Evolutionary conservation across 176 grass and related monocot species (phyloP).

Genomic region (Alloteropsis semialata): DNA sequence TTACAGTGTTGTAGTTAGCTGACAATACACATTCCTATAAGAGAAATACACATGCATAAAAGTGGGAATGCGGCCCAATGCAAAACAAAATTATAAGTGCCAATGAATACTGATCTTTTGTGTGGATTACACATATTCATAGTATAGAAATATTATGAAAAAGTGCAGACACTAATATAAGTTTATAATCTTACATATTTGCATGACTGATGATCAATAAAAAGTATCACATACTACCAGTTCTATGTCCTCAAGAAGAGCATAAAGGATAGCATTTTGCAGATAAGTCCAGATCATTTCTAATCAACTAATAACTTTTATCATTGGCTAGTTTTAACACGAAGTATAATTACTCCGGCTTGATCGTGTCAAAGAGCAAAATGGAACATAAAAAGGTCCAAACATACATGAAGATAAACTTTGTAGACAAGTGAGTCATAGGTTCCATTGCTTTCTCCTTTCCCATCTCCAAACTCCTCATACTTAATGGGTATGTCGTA

Average conservation of each 20-base stretch:
- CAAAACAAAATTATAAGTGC: not conserved
- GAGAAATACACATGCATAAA: not conserved
- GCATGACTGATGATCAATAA: not conserved
- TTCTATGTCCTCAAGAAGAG: not conserved
- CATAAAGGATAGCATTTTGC: not conserved
- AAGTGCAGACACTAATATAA: not conserved
- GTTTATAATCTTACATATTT: not conserved
- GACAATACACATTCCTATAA: not conserved
- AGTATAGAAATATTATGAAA: not conserved
- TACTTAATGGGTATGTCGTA: slow-evolving; percentile 20
- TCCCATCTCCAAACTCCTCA: slow-evolving; percentile 18
- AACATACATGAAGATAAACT: slow-evolving; percentile 59
- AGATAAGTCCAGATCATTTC: not conserved
- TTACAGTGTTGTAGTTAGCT: not conserved
- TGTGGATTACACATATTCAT: not conserved
- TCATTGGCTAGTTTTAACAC: not conserved
- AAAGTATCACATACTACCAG: not conserved
- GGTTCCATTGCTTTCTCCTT: slow-evolving; percentile 45
- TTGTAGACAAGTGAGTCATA: slow-evolving; percentile 71
- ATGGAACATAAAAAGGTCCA: slow-evolving; percentile 4
- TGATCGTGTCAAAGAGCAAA: not conserved
- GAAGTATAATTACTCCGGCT: not conserved
- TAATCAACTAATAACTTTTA: not conserved
- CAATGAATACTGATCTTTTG: not conserved
- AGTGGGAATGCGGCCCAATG: not conserved